Evolutionary conservation across 148 eudicot species (phyloP).

Genomic region (Vaccinium darrowii): DNA sequence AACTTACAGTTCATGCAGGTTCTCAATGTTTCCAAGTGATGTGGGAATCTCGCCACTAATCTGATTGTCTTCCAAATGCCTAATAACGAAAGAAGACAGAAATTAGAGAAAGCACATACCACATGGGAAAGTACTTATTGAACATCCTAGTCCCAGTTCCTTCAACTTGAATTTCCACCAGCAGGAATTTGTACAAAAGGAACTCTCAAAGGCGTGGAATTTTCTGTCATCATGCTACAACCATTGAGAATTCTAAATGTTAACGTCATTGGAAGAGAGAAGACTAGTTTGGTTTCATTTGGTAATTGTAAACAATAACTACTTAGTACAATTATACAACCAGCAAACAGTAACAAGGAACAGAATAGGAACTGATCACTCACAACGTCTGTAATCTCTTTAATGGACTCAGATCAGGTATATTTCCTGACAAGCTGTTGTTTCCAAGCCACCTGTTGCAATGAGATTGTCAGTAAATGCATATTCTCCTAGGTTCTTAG

Average conservation of each 20-base stretch:
- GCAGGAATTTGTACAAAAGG: background rate
- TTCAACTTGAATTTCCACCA: background rate
- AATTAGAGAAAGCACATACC: slow-evolving; percentile 9
- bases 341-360: slow-evolving; percentile 6
- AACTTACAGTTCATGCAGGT: slow-evolving; percentile 86
- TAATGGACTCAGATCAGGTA: slow-evolving; percentile 62
- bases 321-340: background rate
- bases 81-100: slow-evolving; percentile 26
- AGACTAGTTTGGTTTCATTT: background rate
- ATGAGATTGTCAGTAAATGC: slow-evolving; percentile 21
- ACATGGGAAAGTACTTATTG: background rate
- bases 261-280: background rate
- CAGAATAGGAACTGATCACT: slow-evolving; percentile 26
- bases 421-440: slow-evolving; percentile 66
- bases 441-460: slow-evolving; percentile 65
- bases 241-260: background rate
- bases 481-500: background rate
- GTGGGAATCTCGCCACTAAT: slow-evolving; percentile 73
- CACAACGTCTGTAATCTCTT: slow-evolving; percentile 60
- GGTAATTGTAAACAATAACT: background rate
- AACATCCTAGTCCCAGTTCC: background rate
- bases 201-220: background rate
- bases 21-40: slow-evolving; percentile 61
- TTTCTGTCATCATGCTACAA: background rate
- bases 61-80: slow-evolving; percentile 72